A percentile compares a stretch with the other conserved stretches of the same genome.
Conservation (phyloP, 176 grass and related monocot genomes). For the Microstegium vimineum region DNA sequence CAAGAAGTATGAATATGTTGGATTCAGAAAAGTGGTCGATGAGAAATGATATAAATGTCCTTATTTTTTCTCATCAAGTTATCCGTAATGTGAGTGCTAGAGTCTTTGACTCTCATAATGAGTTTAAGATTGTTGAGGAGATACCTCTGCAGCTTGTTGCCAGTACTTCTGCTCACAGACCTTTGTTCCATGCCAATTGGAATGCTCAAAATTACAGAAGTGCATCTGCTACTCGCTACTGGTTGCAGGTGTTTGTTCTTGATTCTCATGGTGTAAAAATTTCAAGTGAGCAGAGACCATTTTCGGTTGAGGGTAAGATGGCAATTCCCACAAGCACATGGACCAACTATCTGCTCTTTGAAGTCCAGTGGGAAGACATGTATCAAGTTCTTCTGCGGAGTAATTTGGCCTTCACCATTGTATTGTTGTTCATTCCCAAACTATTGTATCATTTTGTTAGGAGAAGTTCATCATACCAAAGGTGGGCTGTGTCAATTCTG, state of each 20-base stretch:
- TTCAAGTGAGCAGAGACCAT: constrained; percentile 51
- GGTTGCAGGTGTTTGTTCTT: constrained; percentile 61
- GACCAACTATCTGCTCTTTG: constrained; percentile 59
- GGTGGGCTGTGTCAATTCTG: constrained; percentile 40
- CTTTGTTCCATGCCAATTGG: constrained; percentile 83
- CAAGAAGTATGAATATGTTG: constrained; percentile 74
- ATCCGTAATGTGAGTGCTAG: constrained; percentile 73
- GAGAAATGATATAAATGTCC: constrained; percentile 90
- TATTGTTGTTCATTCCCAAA: constrained; percentile 50
- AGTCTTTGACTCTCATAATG: constrained; percentile 68
- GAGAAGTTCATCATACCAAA: constrained; percentile 38
- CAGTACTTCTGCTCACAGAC: constrained; percentile 28
- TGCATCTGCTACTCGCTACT: constrained; percentile 62
- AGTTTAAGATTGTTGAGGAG: constrained; percentile 82
- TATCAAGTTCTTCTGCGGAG: constrained; percentile 65
- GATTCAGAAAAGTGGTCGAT: constrained; percentile 32
- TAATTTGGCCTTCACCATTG: constrained; percentile 53
- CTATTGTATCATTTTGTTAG: constrained; percentile 41
- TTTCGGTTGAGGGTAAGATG: constrained; percentile 68
- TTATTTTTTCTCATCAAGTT: constrained; percentile 61
- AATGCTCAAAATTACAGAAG: constrained; percentile 81
- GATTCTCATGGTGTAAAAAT: constrained; percentile 55
- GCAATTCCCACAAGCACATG: constrained; percentile 29
- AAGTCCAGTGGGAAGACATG: constrained; percentile 75
- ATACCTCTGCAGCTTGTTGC: constrained; percentile 53